A percentile compares a stretch with the other conserved stretches of the same genome.
Evolutionary conservation across 768 basidiomycete genomes (phyloP).

Genomic region (Steccherinum ochraceum): DNA sequence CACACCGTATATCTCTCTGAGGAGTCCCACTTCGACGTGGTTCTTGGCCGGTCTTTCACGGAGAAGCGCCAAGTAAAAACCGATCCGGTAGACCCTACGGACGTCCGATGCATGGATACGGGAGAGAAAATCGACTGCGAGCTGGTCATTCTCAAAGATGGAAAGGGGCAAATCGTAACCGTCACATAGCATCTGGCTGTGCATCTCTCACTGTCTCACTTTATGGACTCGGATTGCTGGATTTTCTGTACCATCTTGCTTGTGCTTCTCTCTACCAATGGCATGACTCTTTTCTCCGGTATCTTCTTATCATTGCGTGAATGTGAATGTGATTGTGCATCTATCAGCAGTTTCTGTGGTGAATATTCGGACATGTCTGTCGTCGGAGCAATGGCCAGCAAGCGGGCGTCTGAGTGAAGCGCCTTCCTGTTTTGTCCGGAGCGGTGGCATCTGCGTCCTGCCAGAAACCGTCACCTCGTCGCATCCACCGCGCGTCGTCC

Average conservation of each 20-base stretch:
- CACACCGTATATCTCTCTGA: slow-evolving; percentile 82
- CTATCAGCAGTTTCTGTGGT: background rate
- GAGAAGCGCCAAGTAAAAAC: slow-evolving; percentile 74
- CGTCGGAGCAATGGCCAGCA: no score
- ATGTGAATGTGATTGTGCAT: background rate
- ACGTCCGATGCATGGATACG: slow-evolving; percentile 87
- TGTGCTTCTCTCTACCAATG: no score
- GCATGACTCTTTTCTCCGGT: no score
- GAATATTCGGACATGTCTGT: background rate
- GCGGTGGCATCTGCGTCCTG: background rate
- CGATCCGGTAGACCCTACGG: slow-evolving; percentile 79
- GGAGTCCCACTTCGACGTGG: slow-evolving; percentile 93
- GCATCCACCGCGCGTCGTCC: background rate
- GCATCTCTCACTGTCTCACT: no score
- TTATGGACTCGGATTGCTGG: no score
- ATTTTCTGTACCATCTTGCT: no score
- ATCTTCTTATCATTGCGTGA: no score
- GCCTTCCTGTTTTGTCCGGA: background rate
- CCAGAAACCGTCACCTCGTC: background rate
- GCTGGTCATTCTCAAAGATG: slow-evolving; percentile 87
- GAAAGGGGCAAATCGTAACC: slow-evolving; percentile 83
- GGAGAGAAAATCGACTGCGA: slow-evolving; percentile 91
- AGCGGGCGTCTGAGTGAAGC: background rate
- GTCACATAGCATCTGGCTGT: slow-evolving; percentile 76
- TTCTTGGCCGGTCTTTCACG: slow-evolving; percentile 83